Evolutionary conservation across 2,329 filamentous ascomycete genomes (phyloP), one percentile per base, ranked within the genome.

Genomic region (Apiospora saccharicola): DNA sequence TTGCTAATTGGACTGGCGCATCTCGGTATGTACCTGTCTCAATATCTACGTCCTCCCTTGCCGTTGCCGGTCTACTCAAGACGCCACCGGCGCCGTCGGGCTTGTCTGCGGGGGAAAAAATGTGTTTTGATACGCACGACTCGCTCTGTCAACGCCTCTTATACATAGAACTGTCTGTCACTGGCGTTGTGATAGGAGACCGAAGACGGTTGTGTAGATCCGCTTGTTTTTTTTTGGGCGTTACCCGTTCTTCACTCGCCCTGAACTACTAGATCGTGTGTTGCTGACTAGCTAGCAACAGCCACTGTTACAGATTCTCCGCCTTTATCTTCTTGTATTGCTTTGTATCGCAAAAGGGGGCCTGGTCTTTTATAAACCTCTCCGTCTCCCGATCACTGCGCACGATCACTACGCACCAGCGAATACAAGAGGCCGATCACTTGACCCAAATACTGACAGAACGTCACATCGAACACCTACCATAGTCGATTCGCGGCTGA

Each of bases 251-350:
- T 34, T 41, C 57, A 24, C 57, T 41, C 57, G 7, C n/a, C 19
- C 57, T 41, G 2, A 13, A 13, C 41, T 64, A 41, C 57, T 64
- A 64, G 57, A 64, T 64, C 34, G 16, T 64, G 34, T 19, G 30
- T 64, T 41, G 57, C 57, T 64, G 57, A 64, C 57, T 64, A 64
- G 57, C 19, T 41, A 64, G 30, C 57, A 41, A 37, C 57, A 64
- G 57, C 57, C 57, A 41, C 34, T 64, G 57, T 64, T 64, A 64
- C 57, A 64, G 57, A 24, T 64, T 64, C 57, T 22, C 2, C 57
- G 57, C 34, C 30, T 19, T 41, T n/a, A n/a, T 13, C 34, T 41
- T 13, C 34, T 41, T 64, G 19, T 10, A 41, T 64, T 10, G 57
- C 34, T 64, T 64, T 64, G 57, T 41, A 22, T 64, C 34, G 30